Base-by-base conservation (phyloP, 2,329 filamentous ascomycete genomes). In the Incumbomyces lentus region DNA sequence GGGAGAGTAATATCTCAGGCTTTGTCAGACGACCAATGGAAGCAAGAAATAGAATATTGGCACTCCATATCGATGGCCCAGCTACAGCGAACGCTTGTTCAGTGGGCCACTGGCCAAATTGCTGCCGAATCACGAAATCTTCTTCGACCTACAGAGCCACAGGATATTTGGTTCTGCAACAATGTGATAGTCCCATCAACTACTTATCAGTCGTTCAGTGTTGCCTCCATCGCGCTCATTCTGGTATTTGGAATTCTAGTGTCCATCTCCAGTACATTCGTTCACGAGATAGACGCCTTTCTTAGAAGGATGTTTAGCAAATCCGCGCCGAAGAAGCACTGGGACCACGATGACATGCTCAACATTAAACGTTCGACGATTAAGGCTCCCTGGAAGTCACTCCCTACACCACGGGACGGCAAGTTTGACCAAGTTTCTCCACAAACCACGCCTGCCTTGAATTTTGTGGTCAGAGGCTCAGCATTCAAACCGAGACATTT, bases 51-150 rank as follows among this genome's bases (percentile, higher is more conserved):
- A 10, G 32, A 40, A 16, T 52, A 47, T 35, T 55, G 49, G 47
- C 46, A 52, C 35, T 48, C 46, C 16, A 48, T 54, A 39, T 41
- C 50, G 13, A 52, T 55, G 49, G 51, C 49, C 13, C 50, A 52
- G 16, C 36, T 55, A 8, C 53, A 54, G 36, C 47, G 49, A 11
- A 45, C 31, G 4, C 29, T 51, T 18, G 43, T 47, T 14, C 29
- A 52, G 29, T 50, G 47, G 40, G 50, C 44, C 13, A 51, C 52
- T 8, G 52, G 52, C 10, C 48, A 48, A 33, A 44, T 53, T 29
- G 52, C 51, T 26, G 31, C 50, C 2, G 39, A 32, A 14, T 44
- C 46, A 40, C 22, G 19, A 19, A 49, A 44, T 36, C 18, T 54
- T 1, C 30, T 51, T 8, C 31, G 39, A 6, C 49, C 52, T 10